Conservation (phyloP, 441 rosid genomes). For the Gossypium aridum region DNA sequence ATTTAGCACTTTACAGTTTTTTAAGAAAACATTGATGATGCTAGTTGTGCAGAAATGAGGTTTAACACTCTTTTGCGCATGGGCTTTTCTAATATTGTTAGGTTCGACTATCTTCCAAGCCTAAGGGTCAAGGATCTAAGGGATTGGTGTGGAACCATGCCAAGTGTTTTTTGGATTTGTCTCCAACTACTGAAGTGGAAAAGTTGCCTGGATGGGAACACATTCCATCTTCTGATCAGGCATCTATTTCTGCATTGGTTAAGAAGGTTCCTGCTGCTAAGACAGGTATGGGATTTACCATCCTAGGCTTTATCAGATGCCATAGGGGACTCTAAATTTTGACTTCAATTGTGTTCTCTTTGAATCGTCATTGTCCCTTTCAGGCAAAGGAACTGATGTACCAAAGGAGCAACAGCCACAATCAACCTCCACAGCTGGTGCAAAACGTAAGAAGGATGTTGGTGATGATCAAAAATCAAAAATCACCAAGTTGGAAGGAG, state of each 20-base stretch:
- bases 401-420: slow-evolving; percentile 28
- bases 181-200: slow-evolving; percentile 48
- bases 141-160: slow-evolving; percentile 85
- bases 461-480: slow-evolving; percentile 46
- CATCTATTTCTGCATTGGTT: slow-evolving; percentile 40
- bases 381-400: slow-evolving; percentile 26
- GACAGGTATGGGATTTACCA: slow-evolving; percentile 34
- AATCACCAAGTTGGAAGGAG: slow-evolving; percentile 44
- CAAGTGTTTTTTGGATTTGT: slow-evolving; percentile 53
- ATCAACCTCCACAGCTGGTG: slow-evolving; percentile 41
- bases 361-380: slow-evolving; percentile 15
- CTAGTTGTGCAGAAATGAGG: slow-evolving; percentile 1
- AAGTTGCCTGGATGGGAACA: slow-evolving; percentile 73
- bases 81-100: slow-evolving; percentile 17
- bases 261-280: slow-evolving; percentile 40
- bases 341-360: slow-evolving; percentile 14
- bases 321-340: background rate
- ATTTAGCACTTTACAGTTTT: background rate
- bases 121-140: slow-evolving; percentile 65
- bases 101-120: slow-evolving; percentile 78
- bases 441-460: slow-evolving; percentile 53
- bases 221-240: slow-evolving; percentile 61
- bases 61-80: background rate
- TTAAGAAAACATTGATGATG: background rate
- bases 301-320: background rate